Conservation (phyloP, 306 rosid species). For the Nissolia schottii region DNA sequence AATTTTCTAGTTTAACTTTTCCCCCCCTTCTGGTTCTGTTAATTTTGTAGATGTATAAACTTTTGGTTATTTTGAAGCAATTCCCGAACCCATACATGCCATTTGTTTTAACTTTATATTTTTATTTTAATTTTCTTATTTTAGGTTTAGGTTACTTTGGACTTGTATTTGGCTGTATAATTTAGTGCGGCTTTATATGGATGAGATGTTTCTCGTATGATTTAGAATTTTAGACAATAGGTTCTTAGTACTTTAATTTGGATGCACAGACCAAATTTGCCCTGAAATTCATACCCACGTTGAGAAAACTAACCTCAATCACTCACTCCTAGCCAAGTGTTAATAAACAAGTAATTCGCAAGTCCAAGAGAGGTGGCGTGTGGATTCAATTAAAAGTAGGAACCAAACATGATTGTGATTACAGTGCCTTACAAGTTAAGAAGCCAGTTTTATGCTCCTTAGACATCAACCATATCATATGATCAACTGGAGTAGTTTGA, state of each 20-base stretch:
- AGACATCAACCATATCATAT: no score
- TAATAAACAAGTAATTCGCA: no score
- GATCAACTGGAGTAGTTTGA: no score
- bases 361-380: no score
- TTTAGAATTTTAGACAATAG: not conserved
- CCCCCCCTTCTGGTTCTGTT: not conserved
- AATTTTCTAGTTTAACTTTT: not conserved
- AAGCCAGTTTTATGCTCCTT: no score
- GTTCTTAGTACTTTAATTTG: not conserved
- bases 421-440: no score
- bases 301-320: no score
- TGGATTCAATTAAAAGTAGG: no score
- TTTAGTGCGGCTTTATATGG: not conserved
- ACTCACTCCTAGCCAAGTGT: no score
- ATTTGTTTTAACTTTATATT: conserved; percentile 12
- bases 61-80: conserved; percentile 17
- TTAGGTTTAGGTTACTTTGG: not conserved
- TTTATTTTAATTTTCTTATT: conserved; percentile 12
- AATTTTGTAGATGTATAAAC: conserved; percentile 12
- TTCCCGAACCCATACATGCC: conserved; percentile 9
- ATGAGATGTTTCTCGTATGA: not conserved
- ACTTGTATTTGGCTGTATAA: not conserved
- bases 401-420: no score
- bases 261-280: not conserved
- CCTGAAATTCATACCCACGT: not conserved